A percentile compares a stretch with the other conserved stretches of the same genome.
Conservation (phyloP, 768 basidiomycete genomes). For the Cystoderma amianthinum region DNA sequence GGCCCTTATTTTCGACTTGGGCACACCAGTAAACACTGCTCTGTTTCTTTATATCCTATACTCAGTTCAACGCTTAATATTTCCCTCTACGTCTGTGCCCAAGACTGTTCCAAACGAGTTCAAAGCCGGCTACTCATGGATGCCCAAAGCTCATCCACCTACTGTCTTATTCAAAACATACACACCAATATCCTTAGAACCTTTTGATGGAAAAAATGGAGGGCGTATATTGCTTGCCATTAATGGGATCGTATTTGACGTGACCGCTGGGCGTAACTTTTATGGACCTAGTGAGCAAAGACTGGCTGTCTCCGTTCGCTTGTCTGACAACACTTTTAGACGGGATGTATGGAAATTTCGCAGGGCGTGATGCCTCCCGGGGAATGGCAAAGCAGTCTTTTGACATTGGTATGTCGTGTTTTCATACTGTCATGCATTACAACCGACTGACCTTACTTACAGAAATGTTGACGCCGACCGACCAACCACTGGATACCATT, state of each 20-base stretch:
- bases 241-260: conserved; percentile 86
- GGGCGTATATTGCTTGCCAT: conserved; percentile 76
- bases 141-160: conserved; percentile 77
- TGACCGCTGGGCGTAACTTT: conserved; percentile 82
- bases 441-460: neutral
- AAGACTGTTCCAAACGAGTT: conserved; percentile 57
- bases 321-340: conserved; percentile 35
- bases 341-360: conserved; percentile 97
- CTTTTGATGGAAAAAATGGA: conserved; percentile 57
- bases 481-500: conserved; percentile 81
- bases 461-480: conserved; percentile 87
- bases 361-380: conserved; percentile 90
- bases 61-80: conserved; percentile 65
- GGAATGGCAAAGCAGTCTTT: conserved; percentile 99
- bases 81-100: conserved; percentile 53
- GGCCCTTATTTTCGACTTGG: conserved; percentile 40
- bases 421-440: neutral
- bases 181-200: conserved; percentile 68
- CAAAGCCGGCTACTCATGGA: conserved; percentile 86
- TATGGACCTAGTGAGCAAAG: conserved; percentile 93
- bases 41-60: conserved; percentile 76
- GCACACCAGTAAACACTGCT: conserved; percentile 76
- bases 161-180: conserved; percentile 73
- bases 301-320: neutral
- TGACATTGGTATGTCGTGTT: conserved; percentile 58